These are phyloP conservation scores for Strobilomyces confusus DNA, from an alignment of 768 basidiomycete species.

Conservation along the genomic window DNA sequence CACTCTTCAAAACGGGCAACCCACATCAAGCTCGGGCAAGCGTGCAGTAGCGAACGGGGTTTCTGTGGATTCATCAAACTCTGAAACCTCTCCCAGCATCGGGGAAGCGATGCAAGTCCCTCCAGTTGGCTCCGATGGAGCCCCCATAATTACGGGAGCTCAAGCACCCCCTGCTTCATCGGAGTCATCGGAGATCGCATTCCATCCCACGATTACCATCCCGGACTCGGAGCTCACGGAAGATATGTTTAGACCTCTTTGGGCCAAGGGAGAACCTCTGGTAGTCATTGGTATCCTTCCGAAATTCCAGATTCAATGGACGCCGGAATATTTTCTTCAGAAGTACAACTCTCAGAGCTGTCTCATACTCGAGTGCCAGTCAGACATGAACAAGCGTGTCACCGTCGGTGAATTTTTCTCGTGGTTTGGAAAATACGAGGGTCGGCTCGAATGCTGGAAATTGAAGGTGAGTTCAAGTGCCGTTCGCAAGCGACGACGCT, in stretches of 20 bases:
- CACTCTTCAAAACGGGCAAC: conserved; percentile 19
- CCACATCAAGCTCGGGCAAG: background rate
- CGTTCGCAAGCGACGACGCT: background rate
- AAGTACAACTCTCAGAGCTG: conserved; percentile 62
- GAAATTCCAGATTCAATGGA: conserved; percentile 72
- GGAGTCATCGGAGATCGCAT: conserved; percentile 38
- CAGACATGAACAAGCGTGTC: conserved; percentile 55
- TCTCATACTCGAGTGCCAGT: conserved; percentile 80
- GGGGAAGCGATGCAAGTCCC: conserved; percentile 8
- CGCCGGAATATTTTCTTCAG: conserved; percentile 74
- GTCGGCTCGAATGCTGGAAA: conserved; percentile 60
- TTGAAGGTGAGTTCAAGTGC: conserved; percentile 53
- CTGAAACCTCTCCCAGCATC: conserved; percentile 1
- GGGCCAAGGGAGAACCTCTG: conserved; percentile 72
- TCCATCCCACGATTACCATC: conserved; percentile 44
- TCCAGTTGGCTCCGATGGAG: conserved; percentile 8
- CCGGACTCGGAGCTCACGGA: conserved; percentile 49
- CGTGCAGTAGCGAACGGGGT: conserved; percentile 8
- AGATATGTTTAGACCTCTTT: conserved; percentile 60
- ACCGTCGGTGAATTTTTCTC: conserved; percentile 79
- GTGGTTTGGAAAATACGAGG: conserved; percentile 67
- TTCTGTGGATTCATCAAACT: conserved; percentile 6
- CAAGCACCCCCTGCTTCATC: conserved; percentile 1
- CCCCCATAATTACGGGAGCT: background rate
- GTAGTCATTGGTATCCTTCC: conserved; percentile 65